phyloP scores from a whole-genome alignment of 495 filamentous ascomycete species.

The Schizothecium vesticola region DNA sequence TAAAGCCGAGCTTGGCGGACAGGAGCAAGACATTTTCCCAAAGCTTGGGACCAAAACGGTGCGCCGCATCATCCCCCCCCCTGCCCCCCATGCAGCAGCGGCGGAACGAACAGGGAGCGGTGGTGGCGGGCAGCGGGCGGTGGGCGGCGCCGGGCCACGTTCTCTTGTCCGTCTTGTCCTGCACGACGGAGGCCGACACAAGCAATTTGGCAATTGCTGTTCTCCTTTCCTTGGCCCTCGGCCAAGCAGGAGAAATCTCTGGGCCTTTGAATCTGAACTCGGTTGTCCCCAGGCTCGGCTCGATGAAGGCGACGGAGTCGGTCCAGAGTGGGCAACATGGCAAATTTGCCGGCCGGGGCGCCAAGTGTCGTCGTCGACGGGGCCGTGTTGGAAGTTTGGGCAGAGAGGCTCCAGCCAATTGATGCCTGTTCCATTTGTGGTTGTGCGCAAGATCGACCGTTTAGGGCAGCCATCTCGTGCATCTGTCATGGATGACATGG shows the following conservation, averaged over 20 bases:
- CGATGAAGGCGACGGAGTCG: not conserved
- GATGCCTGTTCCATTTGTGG: no score
- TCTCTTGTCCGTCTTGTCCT: not conserved
- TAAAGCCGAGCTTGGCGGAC: not conserved
- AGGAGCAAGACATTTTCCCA: not conserved
- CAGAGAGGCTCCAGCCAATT: no score
- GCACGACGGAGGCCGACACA: not conserved
- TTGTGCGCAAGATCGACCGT: not conserved
- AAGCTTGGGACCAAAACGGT: not conserved
- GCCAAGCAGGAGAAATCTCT: not conserved
- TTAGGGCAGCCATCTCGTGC: not conserved
- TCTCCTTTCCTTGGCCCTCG: not conserved
- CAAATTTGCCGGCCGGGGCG: not conserved
- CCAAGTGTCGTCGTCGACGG: not conserved
- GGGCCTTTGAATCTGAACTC: not conserved
- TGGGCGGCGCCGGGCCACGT: not conserved
- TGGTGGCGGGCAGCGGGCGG: no score
- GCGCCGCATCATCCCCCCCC: not conserved
- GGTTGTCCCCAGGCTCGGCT: not conserved
- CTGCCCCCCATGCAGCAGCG: not conserved
- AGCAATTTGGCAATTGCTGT: not conserved
- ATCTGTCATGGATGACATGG: not conserved
- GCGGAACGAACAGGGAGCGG: not conserved
- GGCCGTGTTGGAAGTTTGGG: no score
- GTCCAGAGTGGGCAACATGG: not conserved